Conservation (phyloP, 257 asterid genomes). For the Dorcoceras hygrometricum region DNA sequence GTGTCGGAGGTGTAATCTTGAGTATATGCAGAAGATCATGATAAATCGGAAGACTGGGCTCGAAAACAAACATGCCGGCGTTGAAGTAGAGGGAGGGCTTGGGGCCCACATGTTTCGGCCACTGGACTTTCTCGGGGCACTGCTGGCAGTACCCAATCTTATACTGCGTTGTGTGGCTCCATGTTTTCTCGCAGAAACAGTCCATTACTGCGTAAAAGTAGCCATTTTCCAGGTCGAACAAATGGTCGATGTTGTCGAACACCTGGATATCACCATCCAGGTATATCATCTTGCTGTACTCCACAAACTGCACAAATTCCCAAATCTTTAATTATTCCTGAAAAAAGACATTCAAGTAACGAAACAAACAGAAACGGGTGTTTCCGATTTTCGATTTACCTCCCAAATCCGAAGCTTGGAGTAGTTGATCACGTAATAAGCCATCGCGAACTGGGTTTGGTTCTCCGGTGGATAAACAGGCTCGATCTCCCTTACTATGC, state of each 20-base stretch:
- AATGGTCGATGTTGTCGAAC: constrained; percentile 44
- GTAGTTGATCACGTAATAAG: constrained; percentile 54
- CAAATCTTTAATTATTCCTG: neutral
- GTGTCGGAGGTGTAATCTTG: constrained; percentile 36
- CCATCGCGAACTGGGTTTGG: constrained; percentile 54
- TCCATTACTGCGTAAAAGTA: constrained; percentile 51
- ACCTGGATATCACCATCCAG: constrained; percentile 57
- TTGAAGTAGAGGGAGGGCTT: constrained; percentile 50
- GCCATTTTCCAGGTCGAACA: constrained; percentile 38
- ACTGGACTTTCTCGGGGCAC: constrained; percentile 33
- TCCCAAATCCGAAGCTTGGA: constrained; percentile 60
- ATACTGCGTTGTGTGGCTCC: constrained; percentile 43
- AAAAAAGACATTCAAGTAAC: neutral
- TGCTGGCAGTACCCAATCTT: constrained; percentile 54
- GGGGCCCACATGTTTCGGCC: constrained; percentile 45
- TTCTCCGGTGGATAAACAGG: constrained; percentile 53
- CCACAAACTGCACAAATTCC: constrained; percentile 46
- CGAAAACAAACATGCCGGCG: constrained; percentile 54
- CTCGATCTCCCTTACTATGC: constrained; percentile 46
- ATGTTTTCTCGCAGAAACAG: constrained; percentile 53
- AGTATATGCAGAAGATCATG: constrained; percentile 38
- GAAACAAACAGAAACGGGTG: no score
- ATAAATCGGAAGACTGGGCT: constrained; percentile 49
- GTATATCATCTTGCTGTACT: constrained; percentile 57
- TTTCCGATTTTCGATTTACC: constrained; percentile 31